Conservation (phyloP, 768 basidiomycete species). For the Kwoniella botswanensis region DNA sequence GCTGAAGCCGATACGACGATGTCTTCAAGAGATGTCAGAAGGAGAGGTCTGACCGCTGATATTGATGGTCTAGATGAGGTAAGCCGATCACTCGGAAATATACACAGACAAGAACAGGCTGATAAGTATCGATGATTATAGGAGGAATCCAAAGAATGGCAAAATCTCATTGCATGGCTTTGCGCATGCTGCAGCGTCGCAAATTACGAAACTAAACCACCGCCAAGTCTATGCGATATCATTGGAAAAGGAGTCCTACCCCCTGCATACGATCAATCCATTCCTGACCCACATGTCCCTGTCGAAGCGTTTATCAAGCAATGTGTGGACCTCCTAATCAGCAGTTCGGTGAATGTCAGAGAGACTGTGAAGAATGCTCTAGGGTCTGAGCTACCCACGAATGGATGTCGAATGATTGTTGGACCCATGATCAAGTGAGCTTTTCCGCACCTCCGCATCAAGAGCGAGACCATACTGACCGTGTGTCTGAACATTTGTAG, state of each 20-base stretch:
- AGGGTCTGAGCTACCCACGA: constrained; percentile 75
- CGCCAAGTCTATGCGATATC: constrained; percentile 32
- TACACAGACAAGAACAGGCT: neutral
- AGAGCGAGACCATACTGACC: neutral
- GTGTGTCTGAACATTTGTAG: constrained; percentile 12
- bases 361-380: constrained; percentile 80
- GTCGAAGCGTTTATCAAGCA: constrained; percentile 41
- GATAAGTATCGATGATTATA: constrained; percentile 45
- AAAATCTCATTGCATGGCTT: constrained; percentile 78
- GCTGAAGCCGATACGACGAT: constrained; percentile 28
- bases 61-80: constrained; percentile 47
- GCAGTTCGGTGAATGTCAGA: constrained; percentile 70
- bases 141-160: constrained; percentile 82
- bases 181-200: constrained; percentile 71
- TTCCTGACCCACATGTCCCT: constrained; percentile 20
- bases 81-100: neutral
- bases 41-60: constrained; percentile 36
- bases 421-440: constrained; percentile 75
- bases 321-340: constrained; percentile 71
- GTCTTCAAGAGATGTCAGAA: constrained; percentile 14
- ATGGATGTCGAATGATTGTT: constrained; percentile 71
- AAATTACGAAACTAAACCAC: constrained; percentile 67
- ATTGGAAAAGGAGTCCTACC: constrained; percentile 43
- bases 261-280: constrained; percentile 29
- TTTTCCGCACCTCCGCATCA: constrained; percentile 46